Conservation (phyloP, 164 flowering plant genomes). For the Amborella trichopoda region DNA sequence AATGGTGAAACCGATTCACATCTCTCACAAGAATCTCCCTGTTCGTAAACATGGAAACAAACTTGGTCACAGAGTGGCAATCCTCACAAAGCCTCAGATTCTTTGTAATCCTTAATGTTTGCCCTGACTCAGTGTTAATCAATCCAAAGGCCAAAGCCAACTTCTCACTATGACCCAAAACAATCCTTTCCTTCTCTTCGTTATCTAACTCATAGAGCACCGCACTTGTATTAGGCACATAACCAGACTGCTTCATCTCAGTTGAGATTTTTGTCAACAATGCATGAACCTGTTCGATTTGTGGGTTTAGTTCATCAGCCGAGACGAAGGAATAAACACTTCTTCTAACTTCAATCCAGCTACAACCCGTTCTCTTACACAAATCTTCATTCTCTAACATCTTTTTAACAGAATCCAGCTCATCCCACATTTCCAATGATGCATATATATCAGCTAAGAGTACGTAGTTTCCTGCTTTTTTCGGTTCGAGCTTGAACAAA, state of each 20-base stretch:
- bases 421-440: slow-evolving; percentile 1
- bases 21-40: slow-evolving; percentile 8
- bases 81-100: slow-evolving; percentile 9
- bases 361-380: slow-evolving; percentile 9
- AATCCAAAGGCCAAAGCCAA: slow-evolving; percentile 11
- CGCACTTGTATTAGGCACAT: slow-evolving; percentile 1
- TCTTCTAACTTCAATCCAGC: slow-evolving; percentile 9
- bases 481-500: slow-evolving; percentile 14
- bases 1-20: slow-evolving; percentile 11
- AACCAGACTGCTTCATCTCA: slow-evolving; percentile 6
- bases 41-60: slow-evolving; percentile 4
- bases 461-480: slow-evolving; percentile 13
- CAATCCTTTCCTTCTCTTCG: slow-evolving; percentile 3
- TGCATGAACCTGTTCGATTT: slow-evolving; percentile 9
- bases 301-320: slow-evolving; percentile 7
- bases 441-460: slow-evolving; percentile 10
- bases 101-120: slow-evolving; percentile 8
- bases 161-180: slow-evolving; percentile 8
- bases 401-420: slow-evolving; percentile 4
- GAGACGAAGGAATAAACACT: slow-evolving; percentile 10
- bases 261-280: slow-evolving; percentile 4
- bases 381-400: slow-evolving; percentile 7
- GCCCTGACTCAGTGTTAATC: slow-evolving; percentile 2
- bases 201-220: neutral
- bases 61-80: slow-evolving; percentile 8